Base-by-base conservation (phyloP, 495 filamentous ascomycete species). In the Aspergillus haitiensis region DNA sequence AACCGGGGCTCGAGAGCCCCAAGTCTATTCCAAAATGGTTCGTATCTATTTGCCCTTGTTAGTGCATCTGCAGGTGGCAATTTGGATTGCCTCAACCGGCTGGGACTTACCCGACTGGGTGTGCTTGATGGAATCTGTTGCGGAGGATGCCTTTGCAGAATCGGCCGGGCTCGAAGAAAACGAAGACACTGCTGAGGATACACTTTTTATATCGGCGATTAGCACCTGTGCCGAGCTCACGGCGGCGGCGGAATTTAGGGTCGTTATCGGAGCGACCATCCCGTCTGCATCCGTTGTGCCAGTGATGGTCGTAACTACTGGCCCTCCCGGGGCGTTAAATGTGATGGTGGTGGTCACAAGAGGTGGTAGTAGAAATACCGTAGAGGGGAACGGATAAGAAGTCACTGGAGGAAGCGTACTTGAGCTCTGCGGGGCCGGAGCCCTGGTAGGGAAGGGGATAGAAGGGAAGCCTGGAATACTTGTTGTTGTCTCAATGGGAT, bases 291-390 rank as follows among this genome's bases (percentile, higher is more conserved):
- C 44, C n/a, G 44, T 47, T 6, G 44, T 47, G 16, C 44, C 44
- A 18, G n/a, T 47, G 44, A 47, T 47, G 44, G 44, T 47, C n/a
- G n/a, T 47, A 9, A 10, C 11, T 10, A 47, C 44, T 47, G 44
- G 44, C 10, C 44, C 44, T 18, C 16, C 44, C 6, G 44, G n/a
- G 6, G 6, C 44, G 21, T 21, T 21, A 5, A 2, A 8, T 21
- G 44, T 47, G 44, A 47, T 47, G 6, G 16, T 10, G 2, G n/a
- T 47, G 15, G 44, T 47, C n/a, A 47, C 44, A 7, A 47, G 16
- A 18, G 44, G 44, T 21, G 44, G 44, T 6, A 47, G n/a, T 9
- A 15, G 44, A 21, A 47, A 47, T 21, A 47, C 16, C 6, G 44
- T 18, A 8, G 44, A 47, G 44, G 44, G 44, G 11, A 47, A 47